Evolutionary conservation across 2,329 filamentous ascomycete species (phyloP), one percentile per base, ranked within the genome.

Genomic region (Escovopsis sp.): DNA sequence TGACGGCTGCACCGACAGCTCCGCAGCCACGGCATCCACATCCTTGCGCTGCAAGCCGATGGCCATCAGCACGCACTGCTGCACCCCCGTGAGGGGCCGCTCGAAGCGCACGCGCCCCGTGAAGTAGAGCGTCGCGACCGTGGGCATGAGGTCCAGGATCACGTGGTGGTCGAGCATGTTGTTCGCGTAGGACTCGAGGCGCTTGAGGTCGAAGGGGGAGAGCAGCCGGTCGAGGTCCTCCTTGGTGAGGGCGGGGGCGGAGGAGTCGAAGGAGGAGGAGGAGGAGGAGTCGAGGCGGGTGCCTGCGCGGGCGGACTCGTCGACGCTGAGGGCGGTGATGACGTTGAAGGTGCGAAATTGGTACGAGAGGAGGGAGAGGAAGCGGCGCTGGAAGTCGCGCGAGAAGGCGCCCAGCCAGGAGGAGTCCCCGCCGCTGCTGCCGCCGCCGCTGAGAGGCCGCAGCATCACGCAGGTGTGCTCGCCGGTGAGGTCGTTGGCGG

Each of bases 391-490:
- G 69, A 96, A 98, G 56, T 98, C 90, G 41, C 80, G 74, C 4
- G 88, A 72, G 51, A 92, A 98, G 3, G 86, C 85, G 13, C 83
- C 84, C 0, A 96, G 75, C 90, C 90, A 96, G 48, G 72, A 75
- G 38, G 65, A 66, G 45, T 94, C 85, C 28, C 76, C 76, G 36
- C 65, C 66, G 35, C 59, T 65, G 39, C 72, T 68, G 29, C 76
- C 76, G 36, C 65, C 66, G 35, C 59, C 65, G 39, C 73, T 68
- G 6, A 98, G 67, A 2, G 86, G 81, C 38, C 85, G 76, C 33
- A 98, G 70, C 92, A 98, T 98, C 19, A 98, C 88, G 53, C 86
- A 94, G 0, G 90, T 94, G 55, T 98, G 90, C 58, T 98, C 90
- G 37, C 90, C 90, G 0, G 92, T 98, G 31, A 98, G 68, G 38